Percentiles rank a stretch among this genome's conserved stretches.
These are phyloP conservation scores for Parafenestella ontariensis DNA, from an alignment of 2,329 filamentous ascomycete genomes.

Conservation along the genomic window DNA sequence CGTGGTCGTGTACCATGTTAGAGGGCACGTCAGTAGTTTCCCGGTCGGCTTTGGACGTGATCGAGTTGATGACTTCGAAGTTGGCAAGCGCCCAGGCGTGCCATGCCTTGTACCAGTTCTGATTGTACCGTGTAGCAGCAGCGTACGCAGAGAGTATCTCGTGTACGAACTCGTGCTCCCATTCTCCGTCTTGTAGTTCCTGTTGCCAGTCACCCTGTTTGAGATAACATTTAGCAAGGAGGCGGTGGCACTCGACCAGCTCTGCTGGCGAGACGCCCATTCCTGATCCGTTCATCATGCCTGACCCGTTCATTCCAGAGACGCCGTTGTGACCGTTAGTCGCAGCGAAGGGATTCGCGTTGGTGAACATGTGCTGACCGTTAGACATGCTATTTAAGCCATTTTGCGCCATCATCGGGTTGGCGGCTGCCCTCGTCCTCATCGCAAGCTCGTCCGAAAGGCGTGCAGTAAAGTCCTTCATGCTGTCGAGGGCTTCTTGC, in stretches of 20 bases:
- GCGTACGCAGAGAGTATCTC: slow-evolving; percentile 92
- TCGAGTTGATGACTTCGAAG: slow-evolving; percentile 92
- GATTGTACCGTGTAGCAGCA: slow-evolving; percentile 91
- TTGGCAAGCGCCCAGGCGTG: slow-evolving; percentile 98
- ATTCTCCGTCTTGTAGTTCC: slow-evolving; percentile 82
- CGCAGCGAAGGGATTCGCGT: slow-evolving; percentile 47
- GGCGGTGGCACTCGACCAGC: slow-evolving; percentile 65
- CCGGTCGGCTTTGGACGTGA: slow-evolving; percentile 71
- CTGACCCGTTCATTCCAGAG: slow-evolving; percentile 49
- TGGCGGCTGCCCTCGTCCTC: slow-evolving; percentile 42
- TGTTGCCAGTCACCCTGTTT: slow-evolving; percentile 97
- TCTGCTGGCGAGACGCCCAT: slow-evolving; percentile 39
- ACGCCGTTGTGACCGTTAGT: slow-evolving; percentile 61
- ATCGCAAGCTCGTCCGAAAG: slow-evolving; percentile 66
- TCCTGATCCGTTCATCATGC: slow-evolving; percentile 34
- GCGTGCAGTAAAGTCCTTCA: slow-evolving; percentile 67
- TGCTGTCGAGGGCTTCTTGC: slow-evolving; percentile 58
- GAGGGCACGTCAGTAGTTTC: slow-evolving; percentile 66
- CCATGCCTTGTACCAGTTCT: slow-evolving; percentile 98
- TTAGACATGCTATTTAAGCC: slow-evolving; percentile 54
- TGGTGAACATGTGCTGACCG: slow-evolving; percentile 45
- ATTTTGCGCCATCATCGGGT: slow-evolving; percentile 44
- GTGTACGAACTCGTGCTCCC: slow-evolving; percentile 83
- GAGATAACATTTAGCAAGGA: slow-evolving; percentile 94
- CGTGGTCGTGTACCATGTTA: slow-evolving; percentile 79